phyloP scores from a whole-genome alignment of 257 asterid species.

The Scutellaria baicalensis region DNA sequence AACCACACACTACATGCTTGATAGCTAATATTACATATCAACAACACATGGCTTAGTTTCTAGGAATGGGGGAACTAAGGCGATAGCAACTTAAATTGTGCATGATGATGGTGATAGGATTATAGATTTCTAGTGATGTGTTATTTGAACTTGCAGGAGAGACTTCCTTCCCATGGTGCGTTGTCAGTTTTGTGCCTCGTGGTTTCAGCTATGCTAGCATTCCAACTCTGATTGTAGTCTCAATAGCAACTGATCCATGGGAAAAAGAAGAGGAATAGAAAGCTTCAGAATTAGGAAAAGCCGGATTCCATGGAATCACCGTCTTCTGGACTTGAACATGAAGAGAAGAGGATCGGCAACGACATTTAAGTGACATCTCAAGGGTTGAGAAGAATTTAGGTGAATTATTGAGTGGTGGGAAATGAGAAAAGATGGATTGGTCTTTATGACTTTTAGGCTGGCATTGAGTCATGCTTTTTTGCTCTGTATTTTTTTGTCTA shows the following conservation, averaged over 20 bases:
- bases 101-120: not conserved
- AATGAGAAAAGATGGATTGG: constrained; percentile 21
- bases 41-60: not conserved
- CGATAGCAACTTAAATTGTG: too few relatives aligned
- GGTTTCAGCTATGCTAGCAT: constrained; percentile 16
- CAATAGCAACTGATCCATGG: not conserved
- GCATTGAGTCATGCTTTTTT: constrained; percentile 19
- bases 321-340: constrained; percentile 3
- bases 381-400: too few relatives aligned
- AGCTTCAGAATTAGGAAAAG: constrained; percentile 9
- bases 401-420: constrained; percentile 13
- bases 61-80: not conserved
- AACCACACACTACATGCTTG: too few relatives aligned
- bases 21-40: too few relatives aligned
- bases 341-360: not conserved
- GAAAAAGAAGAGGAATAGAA: not conserved
- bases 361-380: not conserved
- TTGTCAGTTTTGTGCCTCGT: constrained; percentile 22
- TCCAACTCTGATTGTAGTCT: constrained; percentile 6
- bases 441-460: constrained; percentile 30
- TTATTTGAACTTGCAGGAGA: constrained; percentile 24
- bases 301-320: constrained; percentile 4
- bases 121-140: not conserved
- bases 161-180: constrained; percentile 20
- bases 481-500: constrained; percentile 10